Base-by-base conservation (phyloP, 805 yeast genomes). In the Candida maris region DNA sequence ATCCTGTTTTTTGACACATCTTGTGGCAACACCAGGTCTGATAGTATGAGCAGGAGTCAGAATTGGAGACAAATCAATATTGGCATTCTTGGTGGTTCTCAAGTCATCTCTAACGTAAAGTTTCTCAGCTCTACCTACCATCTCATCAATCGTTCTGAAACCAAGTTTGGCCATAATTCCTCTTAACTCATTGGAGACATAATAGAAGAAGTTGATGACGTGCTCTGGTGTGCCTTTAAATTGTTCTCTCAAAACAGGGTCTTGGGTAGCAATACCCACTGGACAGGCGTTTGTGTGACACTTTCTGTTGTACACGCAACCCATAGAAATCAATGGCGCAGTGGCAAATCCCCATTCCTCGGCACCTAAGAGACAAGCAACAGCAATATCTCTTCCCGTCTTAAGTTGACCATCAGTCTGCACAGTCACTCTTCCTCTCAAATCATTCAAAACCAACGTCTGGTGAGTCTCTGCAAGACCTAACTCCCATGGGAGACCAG, bases 271-370 rank as follows among this genome's bases (percentile, higher is more conserved):
- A 68, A 91, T 85, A 67, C 98, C 98, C 33, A 91, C 98, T 19
- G 98, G 96, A 66, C 98, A 91, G 26, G 95, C 78, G 68, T 86
- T 85, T 42, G 85, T 70, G 62, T 91, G 97, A 60, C 97, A 86
- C 71, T 84, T 86, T 67, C 96, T 77, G 85, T 89, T 83, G 86
- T 88, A 81, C 60, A 91, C 84, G 72, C 98, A 91, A 44, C 97
- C 97, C 89, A 91, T 78, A 22, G 97, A 93, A 53, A 91, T 89
- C 61, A 91, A 75, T 27, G 98, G 97, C 47, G 96, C 81, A 19
- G 98, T 91, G 19, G 98, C 98, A 58, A 93, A 82, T 20, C 97
- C 96, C 84, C 95, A 93, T 61, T 93, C 96, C 65, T 91, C 98
- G 38, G 98, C 98, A 64, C 98, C 98, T 21, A 91, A 71, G 59